These are phyloP conservation scores for Rubia yunnanensis DNA, from an alignment of 257 asterid genomes.

Conservation along the genomic window DNA sequence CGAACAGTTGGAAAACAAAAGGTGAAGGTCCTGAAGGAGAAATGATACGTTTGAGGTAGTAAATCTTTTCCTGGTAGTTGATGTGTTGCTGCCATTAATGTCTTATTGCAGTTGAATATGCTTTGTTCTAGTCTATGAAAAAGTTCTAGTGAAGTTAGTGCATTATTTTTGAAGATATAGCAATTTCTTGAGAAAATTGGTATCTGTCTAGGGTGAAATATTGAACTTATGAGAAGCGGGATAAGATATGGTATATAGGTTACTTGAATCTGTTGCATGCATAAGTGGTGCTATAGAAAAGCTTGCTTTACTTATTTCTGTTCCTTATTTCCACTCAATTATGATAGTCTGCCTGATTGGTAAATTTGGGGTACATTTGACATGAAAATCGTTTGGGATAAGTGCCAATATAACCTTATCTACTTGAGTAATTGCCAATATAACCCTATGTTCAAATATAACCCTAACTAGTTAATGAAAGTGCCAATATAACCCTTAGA, in stretches of 20 bases:
- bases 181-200: too few species aligned
- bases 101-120: neutral
- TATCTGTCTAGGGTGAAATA: neutral
- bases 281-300: neutral
- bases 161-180: neutral
- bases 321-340: neutral
- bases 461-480: too few species aligned
- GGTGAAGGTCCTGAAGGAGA: neutral
- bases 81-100: neutral
- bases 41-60: neutral
- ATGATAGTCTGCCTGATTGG: neutral
- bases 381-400: too few species aligned
- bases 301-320: neutral
- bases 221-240: neutral
- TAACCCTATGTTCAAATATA: too few species aligned
- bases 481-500: too few species aligned
- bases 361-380: neutral
- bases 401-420: too few species aligned
- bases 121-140: neutral
- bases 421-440: too few species aligned
- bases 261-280: neutral
- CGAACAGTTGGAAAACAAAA: neutral
- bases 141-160: neutral
- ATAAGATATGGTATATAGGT: neutral
- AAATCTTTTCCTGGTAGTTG: neutral